Evolutionary conservation across 495 filamentous ascomycete species (phyloP), one percentile per base, ranked within the genome.

Genomic region (Talaromyces wortmannii): DNA sequence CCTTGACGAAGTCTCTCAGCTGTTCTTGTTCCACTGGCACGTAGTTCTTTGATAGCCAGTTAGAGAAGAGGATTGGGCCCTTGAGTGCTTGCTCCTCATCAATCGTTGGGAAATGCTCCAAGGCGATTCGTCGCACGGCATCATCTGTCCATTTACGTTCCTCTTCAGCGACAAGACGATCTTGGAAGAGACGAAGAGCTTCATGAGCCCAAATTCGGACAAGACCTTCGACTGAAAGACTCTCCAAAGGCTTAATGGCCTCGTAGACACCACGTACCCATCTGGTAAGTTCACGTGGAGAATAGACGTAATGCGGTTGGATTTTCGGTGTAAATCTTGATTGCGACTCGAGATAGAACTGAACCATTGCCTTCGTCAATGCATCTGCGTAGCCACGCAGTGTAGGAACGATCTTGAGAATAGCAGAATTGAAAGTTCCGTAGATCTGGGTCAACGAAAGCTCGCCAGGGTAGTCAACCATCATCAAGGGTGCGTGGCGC

Each of bases 11-110:
- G 55, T 97, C 92, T 58, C 94, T 87, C 0, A 99, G 78, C 56
- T 89, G 86, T 63, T 97, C 92, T 61, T 94, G 88, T 55, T 95
- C 94, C 48, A 99, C 94, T 18, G 94, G 91, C 18, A 97, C 84
- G 63, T 99, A 99, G 66, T 99, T 85, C 81, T 95, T 97, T 18
- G 92, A 97, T n/a, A 97, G 81, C 94, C 94, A 99, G 69, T 97
- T 99, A 7, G 94, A 99, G 77, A 92, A 99, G 31, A 99, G 73
- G 50, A 99, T 97, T 4, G 94, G 94, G 0, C 89, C 89, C 61
- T 89, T 88, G n/a, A 99, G 79, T 32, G 95, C 91, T 62, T 88
- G 87, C 31, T 85, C 74, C 49, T 95, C 85, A 58, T 97, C 88
- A 59, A 97, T 92, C 16, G 81, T 92, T 2, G 92, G 94, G 81